Evolutionary conservation across 768 basidiomycete species (phyloP).

Genomic region (Glaciozyma martinii): DNA sequence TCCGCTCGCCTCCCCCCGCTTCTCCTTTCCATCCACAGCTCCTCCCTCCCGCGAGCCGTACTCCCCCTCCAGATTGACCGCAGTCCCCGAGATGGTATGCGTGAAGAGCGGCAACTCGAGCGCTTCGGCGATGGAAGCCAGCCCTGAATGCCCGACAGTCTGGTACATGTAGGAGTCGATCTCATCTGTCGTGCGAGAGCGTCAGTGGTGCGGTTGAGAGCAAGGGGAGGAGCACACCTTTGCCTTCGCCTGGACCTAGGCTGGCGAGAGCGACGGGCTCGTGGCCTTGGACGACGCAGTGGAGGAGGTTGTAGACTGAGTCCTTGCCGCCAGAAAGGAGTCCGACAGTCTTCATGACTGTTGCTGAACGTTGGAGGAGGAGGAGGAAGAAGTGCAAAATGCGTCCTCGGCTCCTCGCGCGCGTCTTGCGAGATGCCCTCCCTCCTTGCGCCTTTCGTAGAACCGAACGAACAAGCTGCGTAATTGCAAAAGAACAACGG

Average conservation of each 20-base stretch:
- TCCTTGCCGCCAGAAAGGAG: constrained; percentile 97
- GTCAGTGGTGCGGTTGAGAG: background rate
- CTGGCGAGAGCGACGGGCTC: constrained; percentile 80
- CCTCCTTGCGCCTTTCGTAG: too few relatives aligned
- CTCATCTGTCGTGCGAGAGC: constrained; percentile 62
- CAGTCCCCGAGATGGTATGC: constrained; percentile 65
- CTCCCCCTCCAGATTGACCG: constrained; percentile 70
- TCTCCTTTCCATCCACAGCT: background rate
- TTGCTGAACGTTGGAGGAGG: background rate
- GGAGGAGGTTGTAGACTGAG: constrained; percentile 87
- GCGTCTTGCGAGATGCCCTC: too few relatives aligned
- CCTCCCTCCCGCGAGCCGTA: constrained; percentile 51
- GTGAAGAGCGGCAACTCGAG: constrained; percentile 79
- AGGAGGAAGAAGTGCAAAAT: background rate
- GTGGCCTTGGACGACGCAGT: constrained; percentile 78
- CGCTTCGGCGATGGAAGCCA: constrained; percentile 73
- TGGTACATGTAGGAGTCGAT: constrained; percentile 98
- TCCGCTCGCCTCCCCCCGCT: constrained; percentile 39
- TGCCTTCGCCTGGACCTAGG: constrained; percentile 69
- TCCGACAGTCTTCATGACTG: constrained; percentile 77
- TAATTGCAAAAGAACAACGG: too few relatives aligned
- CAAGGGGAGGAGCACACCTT: constrained; percentile 52
- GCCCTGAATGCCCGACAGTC: constrained; percentile 93
- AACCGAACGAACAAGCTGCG: too few relatives aligned
- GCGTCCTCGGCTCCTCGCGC: background rate